Conservation (phyloP, 2,329 filamentous ascomycete genomes). For the Colletotrichum magnum region DNA sequence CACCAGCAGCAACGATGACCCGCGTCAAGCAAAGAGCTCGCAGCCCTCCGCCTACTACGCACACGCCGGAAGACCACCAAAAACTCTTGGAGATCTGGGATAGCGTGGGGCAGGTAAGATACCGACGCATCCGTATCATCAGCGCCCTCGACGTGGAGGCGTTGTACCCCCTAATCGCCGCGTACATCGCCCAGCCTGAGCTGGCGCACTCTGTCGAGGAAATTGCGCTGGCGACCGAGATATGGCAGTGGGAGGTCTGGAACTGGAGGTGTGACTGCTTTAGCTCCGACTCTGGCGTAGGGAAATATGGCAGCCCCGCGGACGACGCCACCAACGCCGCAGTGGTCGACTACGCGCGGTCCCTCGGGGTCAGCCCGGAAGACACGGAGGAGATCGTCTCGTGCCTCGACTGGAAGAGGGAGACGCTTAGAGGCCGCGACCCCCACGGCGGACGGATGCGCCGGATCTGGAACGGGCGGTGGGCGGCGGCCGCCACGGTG, state of each 20-base stretch:
- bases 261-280: neutral
- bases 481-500: too few species aligned
- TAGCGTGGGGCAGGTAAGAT: neutral
- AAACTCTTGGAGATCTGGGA: neutral
- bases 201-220: neutral
- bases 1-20: neutral
- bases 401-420: neutral
- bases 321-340: neutral
- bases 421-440: neutral
- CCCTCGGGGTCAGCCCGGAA: neutral
- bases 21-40: neutral
- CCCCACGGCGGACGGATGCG: neutral
- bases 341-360: neutral
- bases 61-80: neutral
- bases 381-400: neutral
- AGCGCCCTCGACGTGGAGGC: neutral
- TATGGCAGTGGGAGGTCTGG: neutral
- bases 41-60: neutral
- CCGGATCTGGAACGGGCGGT: neutral
- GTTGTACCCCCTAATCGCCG: neutral
- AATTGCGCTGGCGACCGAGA: neutral
- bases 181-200: neutral
- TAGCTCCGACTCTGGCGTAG: too few species aligned
- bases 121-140: neutral
- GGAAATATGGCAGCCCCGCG: neutral